Conservation (phyloP, 208 protist genomes). For the Naegleria gruberi region DNA sequence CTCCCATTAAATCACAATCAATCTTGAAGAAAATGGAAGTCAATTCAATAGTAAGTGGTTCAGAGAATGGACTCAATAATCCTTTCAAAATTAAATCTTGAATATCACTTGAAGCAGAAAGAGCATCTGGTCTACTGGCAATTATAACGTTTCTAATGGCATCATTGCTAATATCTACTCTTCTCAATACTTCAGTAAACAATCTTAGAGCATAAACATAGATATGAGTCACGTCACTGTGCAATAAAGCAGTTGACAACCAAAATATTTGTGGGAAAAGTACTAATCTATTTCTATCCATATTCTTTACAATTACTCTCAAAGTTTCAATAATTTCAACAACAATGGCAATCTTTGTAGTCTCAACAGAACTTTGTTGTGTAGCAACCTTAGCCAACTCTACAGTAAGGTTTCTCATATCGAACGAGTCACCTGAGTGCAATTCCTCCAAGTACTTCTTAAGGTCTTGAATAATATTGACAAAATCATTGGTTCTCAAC, state of each 20-base stretch:
- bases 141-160: neutral
- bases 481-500: neutral
- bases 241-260: neutral
- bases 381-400: neutral
- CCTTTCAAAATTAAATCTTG: neutral
- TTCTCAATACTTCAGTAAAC: neutral
- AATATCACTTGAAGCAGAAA: neutral
- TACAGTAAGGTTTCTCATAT: neutral
- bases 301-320: neutral
- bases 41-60: neutral
- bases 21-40: neutral
- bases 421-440: neutral
- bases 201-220: neutral
- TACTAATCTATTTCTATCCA: neutral
- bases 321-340: conserved; percentile 11
- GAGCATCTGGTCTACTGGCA: neutral
- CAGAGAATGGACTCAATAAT: neutral
- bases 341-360: neutral
- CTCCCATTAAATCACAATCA: neutral
- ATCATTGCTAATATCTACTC: neutral
- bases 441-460: neutral
- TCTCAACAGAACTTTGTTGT: neutral
- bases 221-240: neutral
- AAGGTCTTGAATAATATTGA: neutral
- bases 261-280: conserved; percentile 22